Evolutionary conservation across 805 yeast species (phyloP), one percentile per base, ranked within the genome.

Genomic region (Candida nanaspora): DNA sequence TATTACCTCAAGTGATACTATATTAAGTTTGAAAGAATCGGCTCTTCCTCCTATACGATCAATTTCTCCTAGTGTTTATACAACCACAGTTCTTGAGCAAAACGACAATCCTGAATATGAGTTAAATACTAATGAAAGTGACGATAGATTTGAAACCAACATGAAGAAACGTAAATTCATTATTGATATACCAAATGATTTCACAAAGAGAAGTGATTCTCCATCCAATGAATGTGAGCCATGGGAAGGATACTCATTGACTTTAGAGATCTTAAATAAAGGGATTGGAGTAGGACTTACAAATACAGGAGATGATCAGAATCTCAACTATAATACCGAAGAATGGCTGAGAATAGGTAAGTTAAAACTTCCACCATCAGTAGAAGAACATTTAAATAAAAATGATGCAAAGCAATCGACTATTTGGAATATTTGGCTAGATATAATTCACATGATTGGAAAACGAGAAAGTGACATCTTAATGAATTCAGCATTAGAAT

Each of bases 381-480:
- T 25, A 42, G 46, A 34, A 46, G 6, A 45, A 38, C 35, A 30
- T 2, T 30, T 46, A 26, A 16, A 19, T 13, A 13, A 44, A 25
- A 39, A 47, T 32, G 36, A 38, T 31, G 31, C 19, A 21, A 47
- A 45, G 19, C 46, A 47, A 32, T 47, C 55, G 6, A 49, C 48
- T 37, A 48, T 52, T 23, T 55, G 61, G 62, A 52, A 52, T 40
- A 55, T 48, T 39, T 57, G 50, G 40, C 46, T 55, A 26, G 42
- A 43, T 28, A 32, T 46, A 10, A 41, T 56, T 20, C 33, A 41
- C 9, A 42, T 32, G 13, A 41, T 55, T 7, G 46, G 43, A 4
- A 52, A 52, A 34, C 6, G 22, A 14, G 49, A 49, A 29, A 51
- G 56, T 7, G 58, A 51, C 45, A 41, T 44, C 9, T 51, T 49